Evolutionary conservation across 2,329 filamentous ascomycete species (phyloP), one percentile per base, ranked within the genome.

Genomic region (Calonectria leucothoes): DNA sequence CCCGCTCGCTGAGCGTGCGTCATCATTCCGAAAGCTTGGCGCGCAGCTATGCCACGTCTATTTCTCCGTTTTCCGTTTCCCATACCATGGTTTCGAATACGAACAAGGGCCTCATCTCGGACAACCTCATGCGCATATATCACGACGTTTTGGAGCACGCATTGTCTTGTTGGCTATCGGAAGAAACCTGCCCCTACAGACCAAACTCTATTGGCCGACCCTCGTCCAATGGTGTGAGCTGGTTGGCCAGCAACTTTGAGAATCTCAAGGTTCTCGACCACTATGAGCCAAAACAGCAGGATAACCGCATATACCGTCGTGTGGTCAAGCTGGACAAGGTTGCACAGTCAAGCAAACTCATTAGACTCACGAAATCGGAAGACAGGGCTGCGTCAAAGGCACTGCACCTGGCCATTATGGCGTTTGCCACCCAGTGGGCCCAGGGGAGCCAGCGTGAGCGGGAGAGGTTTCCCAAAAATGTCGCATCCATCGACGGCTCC

Each of bases 121-220:
- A 81, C 23, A 81, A 80, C 27, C 45, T 80, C 6, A 80, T 80
- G 79, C 74, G 79, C 55, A 86, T 90, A 39, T 90, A 90, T 77
- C 88, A 90, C 75, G 88, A 90, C 74, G 89, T 88, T 35, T 83
- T 90, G 74, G 88, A 90, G 74, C 87, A 89, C 75, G 88, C 86
- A 15, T 80, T 90, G 8, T 87, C 88, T 2, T 90, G 89, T 77
- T 90, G 89, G 89, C 76, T 90, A 23, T 89, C 88, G 0, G 88
- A 90, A 73, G 83, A 85, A 59, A 90, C 87, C 3, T 90, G 89
- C 68, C 89, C 89, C 0, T 90, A 90, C 75, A 77, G 80, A 15
- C 80, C 80, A 2, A 74, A 73, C 35, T 73, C 76, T 3, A 73
- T 79, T 29, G 70, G 70, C 31, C 69, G 70, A 6, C 69, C 75